Conservation (phyloP, 345 rosid species). For the Iberis pinnata region DNA sequence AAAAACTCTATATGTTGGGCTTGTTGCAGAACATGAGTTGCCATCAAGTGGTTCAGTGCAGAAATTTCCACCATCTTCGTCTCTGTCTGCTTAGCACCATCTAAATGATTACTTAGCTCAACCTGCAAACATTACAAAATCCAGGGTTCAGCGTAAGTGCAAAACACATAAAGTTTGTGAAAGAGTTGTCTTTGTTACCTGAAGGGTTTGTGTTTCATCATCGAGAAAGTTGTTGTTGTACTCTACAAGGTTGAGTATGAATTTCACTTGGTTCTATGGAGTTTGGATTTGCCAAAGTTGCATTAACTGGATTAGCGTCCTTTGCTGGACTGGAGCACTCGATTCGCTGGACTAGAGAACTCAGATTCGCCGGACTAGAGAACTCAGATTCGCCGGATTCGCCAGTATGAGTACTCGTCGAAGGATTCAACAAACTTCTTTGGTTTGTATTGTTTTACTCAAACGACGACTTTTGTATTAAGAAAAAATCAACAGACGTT, state of each 20-base stretch:
- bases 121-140: slow-evolving; percentile 43
- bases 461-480: too few species aligned
- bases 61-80: slow-evolving; percentile 99
- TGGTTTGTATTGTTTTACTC: too few species aligned
- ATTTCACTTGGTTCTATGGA: slow-evolving; percentile 39
- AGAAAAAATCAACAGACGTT: too few species aligned
- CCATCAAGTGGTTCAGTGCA: slow-evolving; percentile 87
- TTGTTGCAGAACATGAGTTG: slow-evolving; percentile 94
- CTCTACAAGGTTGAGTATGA: slow-evolving; percentile 41
- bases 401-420: too few species aligned
- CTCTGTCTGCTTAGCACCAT: slow-evolving; percentile 81
- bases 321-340: too few species aligned
- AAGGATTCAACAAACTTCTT: too few species aligned
- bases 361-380: too few species aligned
- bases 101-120: slow-evolving; percentile 76
- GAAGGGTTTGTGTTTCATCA: slow-evolving; percentile 87
- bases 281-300: slow-evolving; percentile 34
- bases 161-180: slow-evolving; percentile 2
- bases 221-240: slow-evolving; percentile 63
- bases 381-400: too few species aligned
- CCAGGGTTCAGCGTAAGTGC: slow-evolving; percentile 2
- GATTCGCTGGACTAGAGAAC: too few species aligned
- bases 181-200: slow-evolving; percentile 41
- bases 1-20: slow-evolving; percentile 82
- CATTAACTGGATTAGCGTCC: slow-evolving; percentile 37